Evolutionary conservation across 176 grass and related monocot genomes (phyloP), one percentile per base, ranked within the genome.

Genomic region (Phyllostachys edulis): DNA sequence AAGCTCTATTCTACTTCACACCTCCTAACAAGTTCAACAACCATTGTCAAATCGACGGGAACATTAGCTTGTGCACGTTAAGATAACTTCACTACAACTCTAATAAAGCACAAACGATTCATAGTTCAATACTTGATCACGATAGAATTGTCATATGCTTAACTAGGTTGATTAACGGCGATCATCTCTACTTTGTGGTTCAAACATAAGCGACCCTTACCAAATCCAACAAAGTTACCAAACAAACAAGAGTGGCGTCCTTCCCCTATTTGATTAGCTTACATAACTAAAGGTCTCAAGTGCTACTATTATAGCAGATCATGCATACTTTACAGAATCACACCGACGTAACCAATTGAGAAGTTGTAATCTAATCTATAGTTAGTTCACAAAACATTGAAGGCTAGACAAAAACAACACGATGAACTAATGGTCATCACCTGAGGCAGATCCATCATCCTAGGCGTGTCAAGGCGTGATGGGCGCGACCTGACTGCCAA

Each of bases 361-460:
- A 26, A 1, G 8, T 50, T 37, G 40, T n/a, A n/a, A n/a, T n/a
- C n/a, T 63, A 50, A 39, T 50, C 7, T 50, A 51, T 37, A 72
- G 44, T 17, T 36, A 55, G 8, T 37, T 74, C 27, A 47, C 42
- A 65, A 34, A 24, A 11, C 18, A 51, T 52, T 7, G 42, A 34
- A 63, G 13, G n/a, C 17, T 52, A 18, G 5, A 18, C 1, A 78
- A 27, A 44, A 71, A 67, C 0, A 73, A 77, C 14, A 9, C 18
- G 17, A 23, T 21, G 64, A 42, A 24, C 4, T 2, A 77, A 47
- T 42, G 82, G n/a, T 9, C 76, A 52, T 80, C 80, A 98, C 96
- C 93, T 95, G 96, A 59, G 87, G 80, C 74, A 95, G 93, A 92
- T 98, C 96, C 91, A 90, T 95, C 91, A 98, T 91, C 87, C 89